Conservation (phyloP, 1,284 basidiomycete genomes). For the Anthracocystis setariae region DNA sequence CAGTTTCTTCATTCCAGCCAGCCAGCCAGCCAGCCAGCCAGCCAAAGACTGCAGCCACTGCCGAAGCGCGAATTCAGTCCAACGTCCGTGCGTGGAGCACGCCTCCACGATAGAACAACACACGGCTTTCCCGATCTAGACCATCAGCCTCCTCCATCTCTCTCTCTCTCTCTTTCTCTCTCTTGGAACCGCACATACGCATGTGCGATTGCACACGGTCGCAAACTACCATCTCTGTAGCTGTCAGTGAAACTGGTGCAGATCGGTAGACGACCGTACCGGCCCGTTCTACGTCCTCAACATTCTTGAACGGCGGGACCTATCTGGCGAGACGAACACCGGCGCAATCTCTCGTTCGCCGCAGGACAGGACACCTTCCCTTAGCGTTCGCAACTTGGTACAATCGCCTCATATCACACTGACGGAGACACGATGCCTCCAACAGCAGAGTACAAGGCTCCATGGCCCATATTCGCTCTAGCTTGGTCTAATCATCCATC, state of each 20-base stretch:
- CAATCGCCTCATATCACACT: not conserved
- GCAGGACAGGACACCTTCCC: not conserved
- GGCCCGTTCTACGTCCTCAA: too few relatives aligned
- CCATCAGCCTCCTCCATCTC: too few relatives aligned
- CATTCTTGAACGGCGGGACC: not conserved
- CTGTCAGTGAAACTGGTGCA: too few relatives aligned
- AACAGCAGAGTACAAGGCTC: constrained; percentile 46
- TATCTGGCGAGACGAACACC: too few relatives aligned
- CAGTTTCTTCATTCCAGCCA: too few relatives aligned
- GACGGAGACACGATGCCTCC: constrained; percentile 20
- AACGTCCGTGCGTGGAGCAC: constrained; percentile 39
- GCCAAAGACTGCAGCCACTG: not conserved
- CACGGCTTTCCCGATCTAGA: not conserved
- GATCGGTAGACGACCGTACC: too few relatives aligned
- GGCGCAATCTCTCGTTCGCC: not conserved
- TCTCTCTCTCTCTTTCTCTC: too few relatives aligned
- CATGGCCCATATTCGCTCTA: constrained; percentile 60
- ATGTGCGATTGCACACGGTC: constrained; percentile 6
- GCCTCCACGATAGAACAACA: constrained; percentile 31
- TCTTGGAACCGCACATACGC: not conserved
- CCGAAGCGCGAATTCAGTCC: constrained; percentile 10
- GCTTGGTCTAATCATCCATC: constrained; percentile 60
- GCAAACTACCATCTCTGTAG: too few relatives aligned
- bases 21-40: constrained; percentile 1
- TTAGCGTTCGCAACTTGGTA: not conserved